These are phyloP conservation scores for Arthrinium puccinioides DNA, from an alignment of 2,329 filamentous ascomycete species.

Conservation along the genomic window DNA sequence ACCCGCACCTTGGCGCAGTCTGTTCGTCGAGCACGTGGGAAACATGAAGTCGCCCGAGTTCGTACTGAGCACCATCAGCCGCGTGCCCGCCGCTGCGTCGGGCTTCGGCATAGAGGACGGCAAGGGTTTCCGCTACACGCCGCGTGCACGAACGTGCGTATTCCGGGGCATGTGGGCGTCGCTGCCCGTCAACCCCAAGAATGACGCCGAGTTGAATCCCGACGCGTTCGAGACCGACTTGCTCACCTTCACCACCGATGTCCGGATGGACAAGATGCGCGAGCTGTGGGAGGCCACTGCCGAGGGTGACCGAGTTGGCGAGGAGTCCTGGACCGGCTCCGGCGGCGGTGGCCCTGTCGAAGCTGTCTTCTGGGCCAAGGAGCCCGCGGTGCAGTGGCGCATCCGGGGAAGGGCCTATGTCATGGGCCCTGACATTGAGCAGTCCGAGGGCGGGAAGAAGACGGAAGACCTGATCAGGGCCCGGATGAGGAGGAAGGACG, in stretches of 20 bases:
- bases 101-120: slow-evolving; percentile 8
- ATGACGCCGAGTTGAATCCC: slow-evolving; percentile 66
- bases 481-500: slow-evolving; percentile 51
- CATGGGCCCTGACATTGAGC: slow-evolving; percentile 56
- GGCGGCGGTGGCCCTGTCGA: slow-evolving; percentile 69
- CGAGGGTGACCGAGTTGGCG: slow-evolving; percentile 33
- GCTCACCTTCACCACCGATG: slow-evolving; percentile 79
- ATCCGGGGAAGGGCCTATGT: slow-evolving; percentile 71
- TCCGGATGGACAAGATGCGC: slow-evolving; percentile 73
- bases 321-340: slow-evolving; percentile 29
- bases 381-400: slow-evolving; percentile 74
- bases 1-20: slow-evolving; percentile 45
- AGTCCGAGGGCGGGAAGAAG: slow-evolving; percentile 42
- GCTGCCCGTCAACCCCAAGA: slow-evolving; percentile 65
- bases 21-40: slow-evolving; percentile 43
- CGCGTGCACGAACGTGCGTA: slow-evolving; percentile 71
- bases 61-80: slow-evolving; percentile 43
- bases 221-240: slow-evolving; percentile 67
- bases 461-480: slow-evolving; percentile 53
- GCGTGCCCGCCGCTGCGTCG: slow-evolving; percentile 12
- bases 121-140: slow-evolving; percentile 32
- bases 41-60: slow-evolving; percentile 42
- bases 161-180: slow-evolving; percentile 78
- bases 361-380: slow-evolving; percentile 60
- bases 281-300: slow-evolving; percentile 53